A percentile compares a stretch with the other conserved stretches of the same genome.
Conservation (phyloP, 106 monocot species). For the Acanthochlamys bracteata region DNA sequence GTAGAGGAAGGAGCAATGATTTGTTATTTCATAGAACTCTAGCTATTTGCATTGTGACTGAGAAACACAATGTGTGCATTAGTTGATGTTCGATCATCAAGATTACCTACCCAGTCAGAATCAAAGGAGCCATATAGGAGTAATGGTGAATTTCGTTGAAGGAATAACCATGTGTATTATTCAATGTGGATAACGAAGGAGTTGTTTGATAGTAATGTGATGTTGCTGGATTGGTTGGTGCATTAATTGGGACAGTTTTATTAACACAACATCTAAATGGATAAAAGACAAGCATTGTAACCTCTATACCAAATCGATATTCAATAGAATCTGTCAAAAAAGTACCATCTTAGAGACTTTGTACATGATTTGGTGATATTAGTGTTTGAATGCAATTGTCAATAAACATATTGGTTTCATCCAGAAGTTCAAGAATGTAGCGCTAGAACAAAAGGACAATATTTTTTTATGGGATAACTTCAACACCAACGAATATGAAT, state of each 20-base stretch:
- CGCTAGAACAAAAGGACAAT: conserved; percentile 6
- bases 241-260: conserved; percentile 6
- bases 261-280: neutral
- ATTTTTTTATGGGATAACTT: neutral
- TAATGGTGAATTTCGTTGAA: neutral
- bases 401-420: neutral
- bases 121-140: neutral
- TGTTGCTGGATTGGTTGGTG: neutral
- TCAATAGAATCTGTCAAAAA: neutral
- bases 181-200: neutral
- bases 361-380: neutral
- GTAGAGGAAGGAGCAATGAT: conserved; percentile 2
- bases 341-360: neutral
- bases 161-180: neutral
- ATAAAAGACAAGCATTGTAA: conserved; percentile 3
- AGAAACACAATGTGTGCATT: neutral
- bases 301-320: neutral
- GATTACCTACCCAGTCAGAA: neutral
- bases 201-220: neutral
- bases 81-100: neutral
- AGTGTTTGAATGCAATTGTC: neutral
- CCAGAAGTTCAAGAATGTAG: conserved; percentile 2
- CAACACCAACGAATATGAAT: conserved; percentile 5
- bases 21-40: conserved; percentile 6
- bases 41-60: neutral